Evolutionary conservation across 495 filamentous ascomycete genomes (phyloP), one percentile per base, ranked within the genome.

Genomic region (Penicillium bovifimosum): DNA sequence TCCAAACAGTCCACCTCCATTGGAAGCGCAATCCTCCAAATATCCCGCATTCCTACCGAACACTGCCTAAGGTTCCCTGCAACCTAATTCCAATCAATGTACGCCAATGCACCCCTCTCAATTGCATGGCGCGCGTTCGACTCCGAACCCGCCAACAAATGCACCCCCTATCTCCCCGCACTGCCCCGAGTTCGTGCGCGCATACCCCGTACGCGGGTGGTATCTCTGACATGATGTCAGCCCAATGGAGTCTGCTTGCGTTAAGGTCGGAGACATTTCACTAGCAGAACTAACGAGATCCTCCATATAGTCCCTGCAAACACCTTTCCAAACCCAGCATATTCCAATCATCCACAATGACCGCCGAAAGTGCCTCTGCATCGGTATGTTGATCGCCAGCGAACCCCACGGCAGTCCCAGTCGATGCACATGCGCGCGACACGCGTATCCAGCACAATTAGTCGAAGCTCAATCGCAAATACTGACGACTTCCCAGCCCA

Each of bases 401-500:
- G 35, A 49, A 49, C 28, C 33, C n/a, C 27, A 14, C 17, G 5
- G 36, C 26, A n/a, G 26, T 47, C 2, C 31, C 11, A 20, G 11
- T 14, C 10, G 9, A 34, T 16, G 35, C 39, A n/a, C n/a, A n/a
- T n/a, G n/a, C n/a, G n/a, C n/a, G n/a, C n/a, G n/a, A n/a, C n/a
- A n/a, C n/a, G n/a, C n/a, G 41, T 33, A 41, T 52, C n/a, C 16
- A 14, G 2, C 9, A 18, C 3, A 11, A 27, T 17, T n/a, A 26
- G 5, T 20, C 38, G 26, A 7, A 36, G 1, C 14, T 16, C 4
- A 33, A 29, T 9, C 13, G 50, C 31, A 51, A 24, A 16, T 45
- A 38, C 64, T 64, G 38, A 64, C 47, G 43, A 35, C 31, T 18
- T 2, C 34, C n/a, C 51, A 95, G 88, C 91, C 90, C 34, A 76